phyloP scores from a whole-genome alignment of 2,329 filamentous ascomycete genomes.

The Beauveria sp. region DNA sequence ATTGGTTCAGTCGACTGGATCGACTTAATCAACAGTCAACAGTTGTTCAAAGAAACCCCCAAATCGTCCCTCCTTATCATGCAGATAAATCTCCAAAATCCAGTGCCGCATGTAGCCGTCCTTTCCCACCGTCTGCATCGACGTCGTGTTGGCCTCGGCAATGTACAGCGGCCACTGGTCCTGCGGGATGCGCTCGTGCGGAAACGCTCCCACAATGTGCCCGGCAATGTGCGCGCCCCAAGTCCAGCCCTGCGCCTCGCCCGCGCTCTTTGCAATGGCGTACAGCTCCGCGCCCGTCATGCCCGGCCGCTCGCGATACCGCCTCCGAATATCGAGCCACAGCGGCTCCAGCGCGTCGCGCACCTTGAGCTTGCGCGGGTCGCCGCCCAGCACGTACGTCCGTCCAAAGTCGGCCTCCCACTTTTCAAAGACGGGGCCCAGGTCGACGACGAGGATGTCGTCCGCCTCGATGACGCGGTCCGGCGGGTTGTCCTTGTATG shows the following conservation, averaged over 20 bases:
- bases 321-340: constrained; percentile 36
- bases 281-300: constrained; percentile 43
- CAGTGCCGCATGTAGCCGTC: constrained; percentile 38
- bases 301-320: constrained; percentile 28
- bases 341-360: constrained; percentile 38
- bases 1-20: neutral
- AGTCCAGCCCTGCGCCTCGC: constrained; percentile 31
- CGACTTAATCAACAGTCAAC: constrained; percentile 16
- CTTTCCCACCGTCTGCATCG: constrained; percentile 30
- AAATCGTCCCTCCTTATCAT: constrained; percentile 27
- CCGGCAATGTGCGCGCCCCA: constrained; percentile 38
- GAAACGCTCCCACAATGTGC: constrained; percentile 42
- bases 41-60: constrained; percentile 37
- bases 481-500: constrained; percentile 41
- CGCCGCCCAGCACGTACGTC: constrained; percentile 41
- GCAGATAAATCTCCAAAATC: constrained; percentile 43
- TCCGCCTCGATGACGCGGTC: constrained; percentile 38
- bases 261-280: constrained; percentile 31
- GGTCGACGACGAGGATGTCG: constrained; percentile 44
- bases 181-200: constrained; percentile 42
- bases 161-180: constrained; percentile 38
- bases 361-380: constrained; percentile 35
- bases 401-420: constrained; percentile 48
- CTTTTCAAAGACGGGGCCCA: constrained; percentile 43
- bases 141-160: constrained; percentile 32